Evolutionary conservation across 2,329 filamentous ascomycete genomes (phyloP).

Genomic region (Neophaeococcomyces mojaviensis): DNA sequence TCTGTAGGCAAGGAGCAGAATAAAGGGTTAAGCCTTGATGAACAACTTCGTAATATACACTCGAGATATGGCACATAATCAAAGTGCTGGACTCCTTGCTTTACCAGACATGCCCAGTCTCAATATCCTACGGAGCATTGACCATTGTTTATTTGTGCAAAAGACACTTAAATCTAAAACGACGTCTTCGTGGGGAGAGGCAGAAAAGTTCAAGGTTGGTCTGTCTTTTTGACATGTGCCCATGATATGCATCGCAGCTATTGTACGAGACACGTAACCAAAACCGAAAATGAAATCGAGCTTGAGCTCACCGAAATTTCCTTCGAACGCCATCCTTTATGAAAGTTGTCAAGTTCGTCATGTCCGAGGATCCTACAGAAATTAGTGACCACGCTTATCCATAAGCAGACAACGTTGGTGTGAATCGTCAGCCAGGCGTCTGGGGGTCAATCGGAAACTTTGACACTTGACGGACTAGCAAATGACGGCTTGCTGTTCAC

Average conservation of each 20-base stretch:
- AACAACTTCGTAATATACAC: constrained; percentile 68
- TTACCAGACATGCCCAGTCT: not conserved
- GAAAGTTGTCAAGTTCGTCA: too few species aligned
- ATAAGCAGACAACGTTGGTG: not conserved
- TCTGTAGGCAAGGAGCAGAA: constrained; percentile 12
- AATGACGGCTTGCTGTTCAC: not conserved
- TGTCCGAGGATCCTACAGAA: not conserved
- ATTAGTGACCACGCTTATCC: not conserved
- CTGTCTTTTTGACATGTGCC: too few species aligned
- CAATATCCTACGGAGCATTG: not conserved
- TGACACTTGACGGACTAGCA: too few species aligned
- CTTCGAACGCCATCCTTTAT: constrained; percentile 10
- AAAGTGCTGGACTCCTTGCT: not conserved
- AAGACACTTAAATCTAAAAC: too few species aligned
- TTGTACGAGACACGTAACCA: too few species aligned
- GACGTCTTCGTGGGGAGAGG: too few species aligned
- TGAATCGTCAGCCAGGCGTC: not conserved
- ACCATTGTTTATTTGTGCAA: too few species aligned
- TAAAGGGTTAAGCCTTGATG: constrained; percentile 63
- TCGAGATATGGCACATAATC: constrained; percentile 5
- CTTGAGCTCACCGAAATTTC: constrained; percentile 23
- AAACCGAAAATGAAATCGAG: not conserved
- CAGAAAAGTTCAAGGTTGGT: too few species aligned
- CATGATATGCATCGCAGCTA: too few species aligned
- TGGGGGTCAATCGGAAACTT: not conserved